Evolutionary conservation across 257 asterid genomes (phyloP).

Genomic region (Solanum ossicruentum): DNA sequence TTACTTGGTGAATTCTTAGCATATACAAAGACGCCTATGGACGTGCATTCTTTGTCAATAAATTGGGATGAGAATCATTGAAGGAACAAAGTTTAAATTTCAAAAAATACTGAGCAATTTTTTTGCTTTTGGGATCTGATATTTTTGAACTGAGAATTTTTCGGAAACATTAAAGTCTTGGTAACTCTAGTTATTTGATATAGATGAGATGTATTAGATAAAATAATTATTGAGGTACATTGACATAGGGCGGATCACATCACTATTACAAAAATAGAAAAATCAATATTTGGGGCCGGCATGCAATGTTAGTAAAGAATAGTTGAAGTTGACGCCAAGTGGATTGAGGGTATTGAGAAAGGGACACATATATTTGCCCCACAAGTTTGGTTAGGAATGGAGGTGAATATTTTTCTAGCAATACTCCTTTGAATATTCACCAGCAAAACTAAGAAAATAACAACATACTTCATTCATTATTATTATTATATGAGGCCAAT

Average conservation of each 20-base stretch:
- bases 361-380: not conserved
- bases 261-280: not conserved
- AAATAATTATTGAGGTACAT: not conserved
- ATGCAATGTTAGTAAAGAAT: not conserved
- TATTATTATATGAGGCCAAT: not conserved
- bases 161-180: not conserved
- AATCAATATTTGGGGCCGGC: not conserved
- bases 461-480: not conserved
- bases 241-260: too few species aligned
- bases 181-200: not conserved
- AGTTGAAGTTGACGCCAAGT: not conserved
- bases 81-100: not conserved
- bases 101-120: not conserved
- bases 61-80: not conserved
- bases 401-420: not conserved
- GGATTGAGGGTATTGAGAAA: not conserved
- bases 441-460: not conserved
- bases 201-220: not conserved
- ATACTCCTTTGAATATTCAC: not conserved
- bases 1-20: not conserved
- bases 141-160: too few species aligned
- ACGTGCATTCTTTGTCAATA: too few species aligned
- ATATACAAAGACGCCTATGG: not conserved
- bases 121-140: too few species aligned
- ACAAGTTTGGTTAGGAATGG: not conserved